Base-by-base conservation (phyloP, 1,284 basidiomycete species). In the Cutaneotrichosporon sp. region DNA sequence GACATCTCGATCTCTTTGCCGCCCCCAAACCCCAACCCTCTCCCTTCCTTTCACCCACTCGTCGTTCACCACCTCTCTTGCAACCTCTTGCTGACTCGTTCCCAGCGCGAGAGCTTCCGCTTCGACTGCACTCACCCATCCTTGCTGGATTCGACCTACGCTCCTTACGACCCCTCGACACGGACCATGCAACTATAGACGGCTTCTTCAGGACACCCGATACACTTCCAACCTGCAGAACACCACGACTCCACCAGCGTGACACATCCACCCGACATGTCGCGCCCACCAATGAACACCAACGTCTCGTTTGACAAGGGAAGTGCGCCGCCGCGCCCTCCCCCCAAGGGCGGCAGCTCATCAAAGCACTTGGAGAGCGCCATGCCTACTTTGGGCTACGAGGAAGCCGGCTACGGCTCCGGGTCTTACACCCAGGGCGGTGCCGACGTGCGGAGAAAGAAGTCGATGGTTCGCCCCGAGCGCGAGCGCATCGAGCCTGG, bases 401-500 rank as follows among this genome's bases (percentile, higher is more conserved):
- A 70, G 34, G 71, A 75, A 54, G 65, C 65, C 11, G 72, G 68
- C 13, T 77, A 71, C 54, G 69, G 60, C 14, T 68, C 62, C 5
- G 58, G 58, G 66, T 74, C 75, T 8, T 78, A 76, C 49, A 73
- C 73, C 1, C 62, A 65, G 10, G 62, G 56, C 11, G 73, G 74
- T 31, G 73, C 70, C 13, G 78, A 79, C 76, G 79, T 90, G 50
- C 81, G 82, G 60, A 82, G 95, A 74, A 98, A 97, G 84, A 95
- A 95, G 85, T 92, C 89, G 74, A 85, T 99, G 52, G 92, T 98
- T 58, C 84, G 87, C 60, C 95, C 97, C 9, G 95, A 99, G 79
- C 84, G 95, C 65, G 95, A 97, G 83, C 91, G 95, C 83, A 92
- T 98, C 72, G 95, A 97, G 75, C 94, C 95, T 10, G 88, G 87